Conservation (phyloP, 2,329 filamentous ascomycete genomes). For the Diaporthe aspalathi region DNA sequence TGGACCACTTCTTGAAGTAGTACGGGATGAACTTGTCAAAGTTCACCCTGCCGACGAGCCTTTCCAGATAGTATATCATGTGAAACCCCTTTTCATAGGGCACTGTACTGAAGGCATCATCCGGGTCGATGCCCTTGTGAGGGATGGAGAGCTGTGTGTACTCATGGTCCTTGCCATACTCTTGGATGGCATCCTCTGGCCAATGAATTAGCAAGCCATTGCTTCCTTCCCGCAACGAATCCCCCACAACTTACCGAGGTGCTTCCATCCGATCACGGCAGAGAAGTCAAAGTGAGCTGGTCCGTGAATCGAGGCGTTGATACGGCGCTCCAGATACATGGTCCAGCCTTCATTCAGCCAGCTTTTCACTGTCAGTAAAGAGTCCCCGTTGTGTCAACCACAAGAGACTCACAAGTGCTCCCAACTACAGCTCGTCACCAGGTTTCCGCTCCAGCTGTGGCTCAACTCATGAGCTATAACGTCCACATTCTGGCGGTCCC, state of each 20-base stretch:
- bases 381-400: background rate
- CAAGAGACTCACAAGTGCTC: constrained; percentile 74
- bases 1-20: constrained; percentile 88
- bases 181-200: constrained; percentile 78
- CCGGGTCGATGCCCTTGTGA: constrained; percentile 90
- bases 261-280: constrained; percentile 95
- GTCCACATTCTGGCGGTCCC: constrained; percentile 90
- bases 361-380: constrained; percentile 49
- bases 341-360: constrained; percentile 90
- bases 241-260: constrained; percentile 64
- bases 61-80: constrained; percentile 92
- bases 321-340: constrained; percentile 90
- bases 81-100: constrained; percentile 98
- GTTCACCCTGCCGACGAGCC: constrained; percentile 82
- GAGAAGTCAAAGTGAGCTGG: constrained; percentile 92
- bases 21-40: constrained; percentile 97
- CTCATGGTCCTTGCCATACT: constrained; percentile 85
- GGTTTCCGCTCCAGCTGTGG: constrained; percentile 89
- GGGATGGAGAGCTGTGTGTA: constrained; percentile 93
- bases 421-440: constrained; percentile 83
- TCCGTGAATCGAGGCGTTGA: constrained; percentile 81
- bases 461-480: constrained; percentile 90
- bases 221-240: constrained; percentile 34
- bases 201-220: constrained; percentile 13
- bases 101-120: constrained; percentile 92